Base-by-base conservation (phyloP, 139 green algal species). In the Chlamydomonas schloesseri region DNA sequence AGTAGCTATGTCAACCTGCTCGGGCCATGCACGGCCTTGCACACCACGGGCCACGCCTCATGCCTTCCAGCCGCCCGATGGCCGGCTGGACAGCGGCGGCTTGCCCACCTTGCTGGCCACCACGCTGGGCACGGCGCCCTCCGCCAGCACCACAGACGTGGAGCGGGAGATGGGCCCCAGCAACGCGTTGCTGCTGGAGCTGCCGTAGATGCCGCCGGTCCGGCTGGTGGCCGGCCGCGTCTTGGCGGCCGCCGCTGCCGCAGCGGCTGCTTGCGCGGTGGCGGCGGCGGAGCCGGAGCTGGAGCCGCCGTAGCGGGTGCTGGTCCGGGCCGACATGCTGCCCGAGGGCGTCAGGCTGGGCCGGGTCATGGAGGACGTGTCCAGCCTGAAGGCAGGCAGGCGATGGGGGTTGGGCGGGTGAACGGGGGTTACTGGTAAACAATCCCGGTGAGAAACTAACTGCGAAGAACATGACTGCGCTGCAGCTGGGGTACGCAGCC, bases 81-180 rank as follows among this genome's bases (percentile, higher is more conserved):
- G 64, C 17, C 78, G 78, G 64, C 78, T 84, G 1, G 78, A 84
- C 62, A 84, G 17, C 42, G 64, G 78, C 11, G 78, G 42, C 65
- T 74, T 84, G 36, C 13, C 36, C 17, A 29, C 28, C 14, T 36
- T 37, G 29, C 34, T 29, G 18, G 55, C 6, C 55, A 24, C 55
- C 55, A 60, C 20, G 72, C n/a, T 81, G 31, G 23, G 36, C 0
- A 18, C 34, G 0, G 72, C 28, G 26, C 28, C 69, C 17, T 83
- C 76, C 14, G 64, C 26, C 0, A 83, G 76, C 60, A 83, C 68
- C 4, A 83, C 62, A 1, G 76, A 83, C 26, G 17, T 8, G 1
- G 33, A 50, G 17, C 68, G 68, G 33, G 33, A 50, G 17, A 73
- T 15, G 33, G 18, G 31, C 14, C 60, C 76, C 37, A 60, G 6